Percentiles rank a stretch among this genome's conserved stretches.
Conservation (phyloP, 768 basidiomycete species). For the Psilocybe cubensis region DNA sequence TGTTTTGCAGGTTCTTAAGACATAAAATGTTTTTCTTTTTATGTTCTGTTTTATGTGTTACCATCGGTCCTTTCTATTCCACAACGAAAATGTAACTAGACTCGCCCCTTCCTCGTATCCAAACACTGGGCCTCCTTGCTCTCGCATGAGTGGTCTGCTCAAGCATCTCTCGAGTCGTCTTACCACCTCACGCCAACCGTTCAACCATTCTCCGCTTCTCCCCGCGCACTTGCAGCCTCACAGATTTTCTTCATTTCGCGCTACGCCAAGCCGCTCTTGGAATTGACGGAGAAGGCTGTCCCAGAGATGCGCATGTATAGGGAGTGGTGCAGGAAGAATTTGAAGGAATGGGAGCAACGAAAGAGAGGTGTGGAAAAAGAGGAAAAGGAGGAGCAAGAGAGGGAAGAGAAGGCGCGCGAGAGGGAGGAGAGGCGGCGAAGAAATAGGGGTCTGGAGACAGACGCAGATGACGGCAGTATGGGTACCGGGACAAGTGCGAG, state of each 20-base stretch:
- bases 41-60: conserved; percentile 5
- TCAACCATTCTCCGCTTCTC: conserved; percentile 41
- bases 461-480: too few relatives aligned
- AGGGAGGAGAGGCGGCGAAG: conserved; percentile 8
- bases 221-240: conserved; percentile 73
- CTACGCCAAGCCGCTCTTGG: conserved; percentile 85
- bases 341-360: conserved; percentile 66
- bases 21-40: background rate
- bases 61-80: background rate
- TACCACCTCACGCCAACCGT: conserved; percentile 74
- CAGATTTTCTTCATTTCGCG: conserved; percentile 89
- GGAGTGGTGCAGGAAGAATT: conserved; percentile 69
- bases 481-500: too few relatives aligned
- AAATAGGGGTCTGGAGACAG: too few relatives aligned
- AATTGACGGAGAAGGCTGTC: conserved; percentile 70
- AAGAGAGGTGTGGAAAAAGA: conserved; percentile 35
- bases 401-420: conserved; percentile 18
- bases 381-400: conserved; percentile 9
- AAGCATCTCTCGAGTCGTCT: conserved; percentile 83
- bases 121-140: conserved; percentile 92
- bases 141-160: conserved; percentile 88
- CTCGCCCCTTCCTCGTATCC: conserved; percentile 90
- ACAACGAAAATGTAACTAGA: conserved; percentile 59
- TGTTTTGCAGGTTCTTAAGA: background rate
- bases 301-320: conserved; percentile 76